Evolutionary conservation across 108 stramenopile genomes (phyloP).

Genomic region (Nitzschia inconspicua): DNA sequence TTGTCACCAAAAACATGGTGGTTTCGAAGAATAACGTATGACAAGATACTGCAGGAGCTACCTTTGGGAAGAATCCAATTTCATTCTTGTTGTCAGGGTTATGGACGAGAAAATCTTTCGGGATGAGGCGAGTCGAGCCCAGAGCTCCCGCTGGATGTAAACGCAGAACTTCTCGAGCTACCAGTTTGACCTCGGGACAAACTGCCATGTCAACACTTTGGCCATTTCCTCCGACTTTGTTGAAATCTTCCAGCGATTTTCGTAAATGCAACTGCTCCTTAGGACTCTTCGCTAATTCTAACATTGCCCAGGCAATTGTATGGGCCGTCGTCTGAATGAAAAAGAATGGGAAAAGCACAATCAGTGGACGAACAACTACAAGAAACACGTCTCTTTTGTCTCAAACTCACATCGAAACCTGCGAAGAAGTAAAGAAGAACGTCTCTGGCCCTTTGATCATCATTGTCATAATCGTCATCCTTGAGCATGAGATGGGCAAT

Average conservation of each 20-base stretch:
- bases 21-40: slow-evolving; percentile 21
- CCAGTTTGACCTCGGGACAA: too few species aligned
- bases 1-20: slow-evolving; percentile 22
- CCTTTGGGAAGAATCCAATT: slow-evolving; percentile 34
- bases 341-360: too few species aligned
- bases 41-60: slow-evolving; percentile 2
- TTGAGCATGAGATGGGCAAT: too few species aligned
- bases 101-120: slow-evolving; percentile 14
- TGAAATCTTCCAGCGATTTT: background rate
- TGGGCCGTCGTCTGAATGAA: slow-evolving; percentile 49
- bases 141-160: slow-evolving; percentile 29
- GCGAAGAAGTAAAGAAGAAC: too few species aligned
- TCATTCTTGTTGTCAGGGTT: slow-evolving; percentile 3
- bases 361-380: too few species aligned
- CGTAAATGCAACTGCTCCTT: slow-evolving; percentile 18
- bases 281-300: slow-evolving; percentile 25
- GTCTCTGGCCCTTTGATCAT: too few species aligned
- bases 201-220: too few species aligned
- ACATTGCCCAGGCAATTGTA: slow-evolving; percentile 26
- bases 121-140: slow-evolving; percentile 16
- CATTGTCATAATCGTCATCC: too few species aligned
- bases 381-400: too few species aligned
- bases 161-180: slow-evolving; percentile 33
- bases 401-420: too few species aligned
- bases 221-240: too few species aligned